These are phyloP conservation scores for Plectosphaerella sp. DNA, from an alignment of 2,329 filamentous ascomycete species.

Conservation along the genomic window DNA sequence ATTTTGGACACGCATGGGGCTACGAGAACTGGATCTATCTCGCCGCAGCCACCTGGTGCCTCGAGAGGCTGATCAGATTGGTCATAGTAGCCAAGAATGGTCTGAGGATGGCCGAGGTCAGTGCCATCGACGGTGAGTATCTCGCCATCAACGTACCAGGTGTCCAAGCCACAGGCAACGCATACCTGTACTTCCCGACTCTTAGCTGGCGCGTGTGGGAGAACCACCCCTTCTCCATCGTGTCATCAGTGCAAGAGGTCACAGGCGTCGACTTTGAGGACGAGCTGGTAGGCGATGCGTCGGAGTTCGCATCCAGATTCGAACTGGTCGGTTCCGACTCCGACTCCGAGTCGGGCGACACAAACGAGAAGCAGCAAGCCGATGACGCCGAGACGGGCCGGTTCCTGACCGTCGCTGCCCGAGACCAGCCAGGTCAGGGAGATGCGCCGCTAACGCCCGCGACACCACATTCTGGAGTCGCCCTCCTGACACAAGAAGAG, in stretches of 20 bases:
- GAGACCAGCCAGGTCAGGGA: too few species aligned
- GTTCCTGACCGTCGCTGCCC: too few species aligned
- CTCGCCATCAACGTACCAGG: constrained; percentile 22
- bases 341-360: constrained; percentile 3
- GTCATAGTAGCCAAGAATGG: constrained; percentile 8
- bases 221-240: constrained; percentile 15
- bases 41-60: constrained; percentile 11
- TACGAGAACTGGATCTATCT: constrained; percentile 16
- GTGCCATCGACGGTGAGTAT: constrained; percentile 7
- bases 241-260: neutral
- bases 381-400: neutral
- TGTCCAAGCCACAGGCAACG: constrained; percentile 18
- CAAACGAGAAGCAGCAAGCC: neutral
- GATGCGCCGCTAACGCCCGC: neutral
- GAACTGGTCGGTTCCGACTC: neutral
- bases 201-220: constrained; percentile 30
- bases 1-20: constrained; percentile 13
- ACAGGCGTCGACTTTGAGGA: neutral
- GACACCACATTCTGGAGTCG: constrained; percentile 1
- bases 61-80: constrained; percentile 8
- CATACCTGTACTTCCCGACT: constrained; percentile 28
- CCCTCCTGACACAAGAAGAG: neutral
- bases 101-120: constrained; percentile 7
- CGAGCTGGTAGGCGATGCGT: neutral
- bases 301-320: neutral